These are phyloP conservation scores for Solanum infundibuliforme DNA, from an alignment of 257 asterid genomes.

Conservation along the genomic window DNA sequence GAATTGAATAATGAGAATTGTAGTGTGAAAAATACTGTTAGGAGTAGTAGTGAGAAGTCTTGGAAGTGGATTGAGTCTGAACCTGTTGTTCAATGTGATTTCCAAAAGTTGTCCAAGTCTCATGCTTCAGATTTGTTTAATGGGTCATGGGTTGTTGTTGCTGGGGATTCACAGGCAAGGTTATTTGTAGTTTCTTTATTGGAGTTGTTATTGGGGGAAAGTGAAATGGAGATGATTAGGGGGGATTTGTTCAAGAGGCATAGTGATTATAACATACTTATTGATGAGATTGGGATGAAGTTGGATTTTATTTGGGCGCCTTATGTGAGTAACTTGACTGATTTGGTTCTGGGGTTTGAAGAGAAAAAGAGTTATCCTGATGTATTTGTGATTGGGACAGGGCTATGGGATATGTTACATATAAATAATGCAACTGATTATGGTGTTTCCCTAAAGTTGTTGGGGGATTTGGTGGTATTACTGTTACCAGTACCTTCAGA, in stretches of 20 bases:
- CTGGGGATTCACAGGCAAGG: slow-evolving; percentile 93
- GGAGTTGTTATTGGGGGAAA: slow-evolving; percentile 57
- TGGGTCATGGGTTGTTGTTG: slow-evolving; percentile 87
- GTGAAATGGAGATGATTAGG: slow-evolving; percentile 33
- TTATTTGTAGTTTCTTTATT: slow-evolving; percentile 69
- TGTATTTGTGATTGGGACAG: slow-evolving; percentile 82
- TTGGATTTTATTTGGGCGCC: slow-evolving; percentile 94
- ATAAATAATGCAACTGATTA: slow-evolving; percentile 51
- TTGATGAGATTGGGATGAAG: slow-evolving; percentile 72
- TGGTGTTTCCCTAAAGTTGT: slow-evolving; percentile 31
- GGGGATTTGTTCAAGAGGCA: slow-evolving; percentile 91
- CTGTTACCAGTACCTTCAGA: slow-evolving; percentile 54
- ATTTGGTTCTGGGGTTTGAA: slow-evolving; percentile 28
- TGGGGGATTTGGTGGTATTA: slow-evolving; percentile 47
- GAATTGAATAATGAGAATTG: slow-evolving; percentile 1
- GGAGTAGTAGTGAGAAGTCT: slow-evolving; percentile 5
- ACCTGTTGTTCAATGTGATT: slow-evolving; percentile 49
- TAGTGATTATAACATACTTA: slow-evolving; percentile 55
- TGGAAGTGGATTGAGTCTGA: slow-evolving; percentile 66
- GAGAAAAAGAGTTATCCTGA: slow-evolving; percentile 44
- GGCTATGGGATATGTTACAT: slow-evolving; percentile 92
- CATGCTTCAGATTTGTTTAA: slow-evolving; percentile 78
- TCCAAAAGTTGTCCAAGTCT: slow-evolving; percentile 49
- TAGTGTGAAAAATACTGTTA: background rate
- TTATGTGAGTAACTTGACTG: slow-evolving; percentile 55